Evolutionary conservation across 768 basidiomycete genomes (phyloP).

Genomic region (Hortiboletus flavorubellus): DNA sequence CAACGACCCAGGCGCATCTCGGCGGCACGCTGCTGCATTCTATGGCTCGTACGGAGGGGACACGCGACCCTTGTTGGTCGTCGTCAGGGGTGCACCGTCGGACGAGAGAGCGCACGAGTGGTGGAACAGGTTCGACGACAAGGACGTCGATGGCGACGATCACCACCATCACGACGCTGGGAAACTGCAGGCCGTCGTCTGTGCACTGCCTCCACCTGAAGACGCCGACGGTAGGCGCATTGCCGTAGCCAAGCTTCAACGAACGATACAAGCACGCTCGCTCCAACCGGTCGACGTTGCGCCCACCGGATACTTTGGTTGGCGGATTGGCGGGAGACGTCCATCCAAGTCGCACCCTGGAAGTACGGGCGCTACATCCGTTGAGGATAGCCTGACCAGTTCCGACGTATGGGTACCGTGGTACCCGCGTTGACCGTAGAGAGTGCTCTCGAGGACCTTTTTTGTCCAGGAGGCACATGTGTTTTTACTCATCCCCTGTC

Average conservation of each 20-base stretch:
- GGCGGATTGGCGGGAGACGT: slow-evolving; percentile 13
- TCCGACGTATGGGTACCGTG: slow-evolving; percentile 18
- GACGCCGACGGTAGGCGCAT: background rate
- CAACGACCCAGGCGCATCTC: background rate
- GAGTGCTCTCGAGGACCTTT: background rate
- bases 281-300: slow-evolving; percentile 21
- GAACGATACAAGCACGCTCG: slow-evolving; percentile 20
- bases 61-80: slow-evolving; percentile 24
- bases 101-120: slow-evolving; percentile 18
- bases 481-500: background rate
- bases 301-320: slow-evolving; percentile 21
- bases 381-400: slow-evolving; percentile 15
- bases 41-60: slow-evolving; percentile 25
- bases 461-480: background rate
- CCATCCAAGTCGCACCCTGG: background rate
- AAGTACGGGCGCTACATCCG: background rate
- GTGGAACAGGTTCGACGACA: slow-evolving; percentile 16
- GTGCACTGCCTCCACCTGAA: slow-evolving; percentile 17
- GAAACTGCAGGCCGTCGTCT: slow-evolving; percentile 20
- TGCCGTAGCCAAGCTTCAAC: slow-evolving; percentile 11
- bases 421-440: background rate
- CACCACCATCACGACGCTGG: background rate
- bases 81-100: slow-evolving; percentile 21
- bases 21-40: slow-evolving; percentile 15
- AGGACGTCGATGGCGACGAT: background rate